These are phyloP conservation scores for Claviceps pazoutovae DNA, from an alignment of 2,329 filamentous ascomycete genomes.

Conservation along the genomic window DNA sequence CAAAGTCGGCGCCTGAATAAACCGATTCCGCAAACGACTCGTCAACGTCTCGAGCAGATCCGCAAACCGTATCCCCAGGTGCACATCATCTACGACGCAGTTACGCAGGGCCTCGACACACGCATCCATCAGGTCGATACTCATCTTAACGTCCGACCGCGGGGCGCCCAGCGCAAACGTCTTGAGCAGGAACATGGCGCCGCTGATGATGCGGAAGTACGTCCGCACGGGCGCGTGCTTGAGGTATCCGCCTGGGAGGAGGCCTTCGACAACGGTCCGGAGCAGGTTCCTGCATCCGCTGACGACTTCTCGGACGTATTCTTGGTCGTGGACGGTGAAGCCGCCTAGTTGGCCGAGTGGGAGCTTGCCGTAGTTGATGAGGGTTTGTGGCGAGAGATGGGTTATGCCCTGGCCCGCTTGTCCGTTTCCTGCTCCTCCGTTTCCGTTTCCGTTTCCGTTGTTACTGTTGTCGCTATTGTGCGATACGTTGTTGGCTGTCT, in stretches of 20 bases:
- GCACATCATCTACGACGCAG: conserved; percentile 73
- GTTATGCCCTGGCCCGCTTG: conserved; percentile 13
- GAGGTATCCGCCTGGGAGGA: conserved; percentile 60
- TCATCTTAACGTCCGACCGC: conserved; percentile 62
- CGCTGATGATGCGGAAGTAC: conserved; percentile 76
- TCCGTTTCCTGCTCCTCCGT: conserved; percentile 12
- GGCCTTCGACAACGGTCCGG: conserved; percentile 60
- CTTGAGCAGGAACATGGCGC: conserved; percentile 73
- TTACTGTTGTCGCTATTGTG: conserved; percentile 9
- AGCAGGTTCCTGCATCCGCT: conserved; percentile 66
- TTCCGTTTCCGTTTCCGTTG: not conserved
- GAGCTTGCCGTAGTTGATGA: conserved; percentile 50
- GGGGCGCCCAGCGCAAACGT: conserved; percentile 72
- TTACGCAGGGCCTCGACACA: conserved; percentile 61
- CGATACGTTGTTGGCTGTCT: conserved; percentile 22
- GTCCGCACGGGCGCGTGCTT: conserved; percentile 74
- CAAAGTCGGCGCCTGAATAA: conserved; percentile 49
- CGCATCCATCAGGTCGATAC: conserved; percentile 59
- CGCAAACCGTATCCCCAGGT: conserved; percentile 71
- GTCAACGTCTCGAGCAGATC: conserved; percentile 71
- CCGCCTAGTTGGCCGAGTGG: conserved; percentile 50
- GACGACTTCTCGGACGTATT: conserved; percentile 64
- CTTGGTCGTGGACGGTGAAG: conserved; percentile 52
- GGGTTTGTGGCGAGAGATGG: conserved; percentile 46
- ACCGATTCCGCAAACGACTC: conserved; percentile 56